Percentiles rank a stretch among this genome's conserved stretches.
Evolutionary conservation across 495 filamentous ascomycete genomes (phyloP).

Genomic region (Chaetomidium leptoderma): DNA sequence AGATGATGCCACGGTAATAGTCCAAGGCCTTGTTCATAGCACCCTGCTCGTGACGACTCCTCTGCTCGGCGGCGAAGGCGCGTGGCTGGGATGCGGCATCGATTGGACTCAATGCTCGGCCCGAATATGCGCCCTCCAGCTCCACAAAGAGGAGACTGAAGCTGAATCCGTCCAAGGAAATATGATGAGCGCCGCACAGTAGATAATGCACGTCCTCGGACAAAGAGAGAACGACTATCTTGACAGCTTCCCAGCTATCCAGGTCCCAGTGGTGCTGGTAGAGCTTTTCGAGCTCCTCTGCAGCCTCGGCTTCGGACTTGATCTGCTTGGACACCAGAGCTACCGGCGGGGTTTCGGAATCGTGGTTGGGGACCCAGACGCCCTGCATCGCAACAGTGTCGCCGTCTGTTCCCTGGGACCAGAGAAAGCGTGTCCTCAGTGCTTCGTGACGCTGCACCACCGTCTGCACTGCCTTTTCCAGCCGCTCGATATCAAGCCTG

Average conservation of each 20-base stretch:
- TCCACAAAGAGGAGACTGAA: conserved; percentile 18
- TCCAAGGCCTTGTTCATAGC: too few relatives aligned
- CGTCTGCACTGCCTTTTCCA: conserved; percentile 23
- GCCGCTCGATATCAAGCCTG: conserved; percentile 26
- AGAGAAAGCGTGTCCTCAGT: conserved; percentile 34
- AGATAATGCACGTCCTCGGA: conserved; percentile 17
- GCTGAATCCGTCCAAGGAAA: conserved; percentile 30
- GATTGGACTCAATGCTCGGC: neutral
- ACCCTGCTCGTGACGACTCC: too few relatives aligned
- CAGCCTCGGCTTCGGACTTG: neutral
- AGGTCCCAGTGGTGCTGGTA: conserved; percentile 21
- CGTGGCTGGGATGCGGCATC: neutral
- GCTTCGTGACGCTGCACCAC: conserved; percentile 42
- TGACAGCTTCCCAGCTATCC: conserved; percentile 11
- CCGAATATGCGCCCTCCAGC: too few relatives aligned
- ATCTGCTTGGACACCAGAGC: too few relatives aligned
- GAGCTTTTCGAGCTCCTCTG: conserved; percentile 9
- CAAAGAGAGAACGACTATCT: too few relatives aligned
- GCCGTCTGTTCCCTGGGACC: conserved; percentile 12
- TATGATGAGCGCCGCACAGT: conserved; percentile 30
- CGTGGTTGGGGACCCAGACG: too few relatives aligned
- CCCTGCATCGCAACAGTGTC: too few relatives aligned
- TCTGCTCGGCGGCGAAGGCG: neutral
- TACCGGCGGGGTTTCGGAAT: too few relatives aligned
- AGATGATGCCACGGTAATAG: neutral